Evolutionary conservation across 306 rosid species (phyloP).

Genomic region (Mimosa pudica): DNA sequence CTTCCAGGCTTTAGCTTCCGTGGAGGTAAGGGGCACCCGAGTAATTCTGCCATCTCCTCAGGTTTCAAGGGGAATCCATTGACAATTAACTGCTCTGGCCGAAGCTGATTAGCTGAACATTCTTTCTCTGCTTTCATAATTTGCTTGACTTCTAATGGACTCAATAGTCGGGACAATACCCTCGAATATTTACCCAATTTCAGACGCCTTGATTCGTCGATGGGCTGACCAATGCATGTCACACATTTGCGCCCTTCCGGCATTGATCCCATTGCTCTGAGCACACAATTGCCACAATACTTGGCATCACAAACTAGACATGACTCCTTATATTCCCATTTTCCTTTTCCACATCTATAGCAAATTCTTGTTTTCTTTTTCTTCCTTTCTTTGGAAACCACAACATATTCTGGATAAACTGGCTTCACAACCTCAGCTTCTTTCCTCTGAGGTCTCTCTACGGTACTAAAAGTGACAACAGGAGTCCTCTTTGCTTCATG

Average conservation of each 20-base stretch:
- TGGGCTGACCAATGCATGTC: constrained; percentile 80
- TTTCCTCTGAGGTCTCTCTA: constrained; percentile 65
- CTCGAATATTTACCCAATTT: constrained; percentile 88
- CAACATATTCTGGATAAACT: constrained; percentile 68
- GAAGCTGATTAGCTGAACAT: constrained; percentile 95
- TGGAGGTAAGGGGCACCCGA: constrained; percentile 88
- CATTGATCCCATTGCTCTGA: constrained; percentile 11
- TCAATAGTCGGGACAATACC: constrained; percentile 75
- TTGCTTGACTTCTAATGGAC: constrained; percentile 97
- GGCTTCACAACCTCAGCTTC: constrained; percentile 68
- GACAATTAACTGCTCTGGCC: constrained; percentile 90
- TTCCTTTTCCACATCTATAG: constrained; percentile 83
- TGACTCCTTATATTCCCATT: constrained; percentile 98
- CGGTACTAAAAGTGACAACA: constrained; percentile 80
- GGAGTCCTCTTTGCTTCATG: constrained; percentile 70
- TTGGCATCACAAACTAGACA: constrained; percentile 66
- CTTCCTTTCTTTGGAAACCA: constrained; percentile 75
- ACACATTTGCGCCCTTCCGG: constrained; percentile 97
- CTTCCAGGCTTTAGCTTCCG: constrained; percentile 76
- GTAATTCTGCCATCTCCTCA: constrained; percentile 90
- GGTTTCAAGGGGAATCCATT: constrained; percentile 75
- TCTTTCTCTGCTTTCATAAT: constrained; percentile 98
- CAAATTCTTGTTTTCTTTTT: constrained; percentile 78
- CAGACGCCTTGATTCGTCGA: constrained; percentile 82
- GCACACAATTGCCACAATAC: constrained; percentile 9